Percentiles rank a stretch among this genome's conserved stretches.
These are phyloP conservation scores for Trichophaea hybrida DNA, from an alignment of 2,329 filamentous ascomycete genomes.

Conservation along the genomic window DNA sequence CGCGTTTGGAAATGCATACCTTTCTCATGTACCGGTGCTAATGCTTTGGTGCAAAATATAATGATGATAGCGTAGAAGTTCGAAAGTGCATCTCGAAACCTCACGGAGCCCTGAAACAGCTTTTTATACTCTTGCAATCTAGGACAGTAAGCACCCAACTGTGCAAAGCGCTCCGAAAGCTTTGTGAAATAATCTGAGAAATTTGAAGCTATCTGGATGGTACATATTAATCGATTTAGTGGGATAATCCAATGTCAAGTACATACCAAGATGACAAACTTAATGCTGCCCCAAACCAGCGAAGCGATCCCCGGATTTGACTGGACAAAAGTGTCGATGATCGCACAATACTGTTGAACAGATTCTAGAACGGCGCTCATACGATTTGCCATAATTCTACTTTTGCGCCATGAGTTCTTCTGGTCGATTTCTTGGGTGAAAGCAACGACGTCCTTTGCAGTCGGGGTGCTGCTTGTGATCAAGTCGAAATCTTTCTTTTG, in stretches of 20 bases:
- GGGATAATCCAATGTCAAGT: slow-evolving; percentile 16
- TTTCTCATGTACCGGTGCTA: slow-evolving; percentile 20
- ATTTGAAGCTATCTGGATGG: background rate
- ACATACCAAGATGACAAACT: slow-evolving; percentile 24
- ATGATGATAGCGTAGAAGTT: slow-evolving; percentile 23
- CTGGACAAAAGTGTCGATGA: slow-evolving; percentile 23
- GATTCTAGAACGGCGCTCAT: slow-evolving; percentile 13
- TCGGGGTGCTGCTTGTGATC: background rate
- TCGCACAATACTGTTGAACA: slow-evolving; percentile 22
- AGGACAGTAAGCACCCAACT: background rate
- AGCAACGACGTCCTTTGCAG: background rate
- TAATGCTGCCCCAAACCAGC: slow-evolving; percentile 24
- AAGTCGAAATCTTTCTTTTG: background rate
- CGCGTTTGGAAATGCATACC: slow-evolving; percentile 5
- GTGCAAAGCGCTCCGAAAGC: background rate
- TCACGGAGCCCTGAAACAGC: slow-evolving; percentile 18
- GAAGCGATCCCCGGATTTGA: slow-evolving; percentile 21
- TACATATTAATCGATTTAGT: background rate
- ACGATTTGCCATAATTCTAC: background rate
- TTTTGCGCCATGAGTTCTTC: background rate
- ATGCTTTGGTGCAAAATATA: slow-evolving; percentile 21
- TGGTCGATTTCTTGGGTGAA: background rate
- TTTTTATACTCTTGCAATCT: slow-evolving; percentile 22
- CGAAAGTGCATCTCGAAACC: slow-evolving; percentile 20
- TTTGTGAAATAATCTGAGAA: background rate